phyloP scores from a whole-genome alignment of 2,329 filamentous ascomycete genomes.

The Aspergillus novofumigatus region DNA sequence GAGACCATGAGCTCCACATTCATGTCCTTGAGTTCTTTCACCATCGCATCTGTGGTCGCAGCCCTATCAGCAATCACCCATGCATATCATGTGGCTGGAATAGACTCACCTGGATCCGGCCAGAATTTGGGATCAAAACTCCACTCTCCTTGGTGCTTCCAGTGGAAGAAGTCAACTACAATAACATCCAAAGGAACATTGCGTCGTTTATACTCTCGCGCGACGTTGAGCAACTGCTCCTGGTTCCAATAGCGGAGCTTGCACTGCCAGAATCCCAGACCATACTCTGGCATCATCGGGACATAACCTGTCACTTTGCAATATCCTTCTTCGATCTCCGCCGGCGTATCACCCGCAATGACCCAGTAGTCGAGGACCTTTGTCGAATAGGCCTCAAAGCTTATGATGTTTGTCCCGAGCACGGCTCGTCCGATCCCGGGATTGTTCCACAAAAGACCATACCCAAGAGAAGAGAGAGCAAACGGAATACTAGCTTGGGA shows the following conservation, averaged over 20 bases:
- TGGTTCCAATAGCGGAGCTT: slow-evolving; percentile 64
- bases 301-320: slow-evolving; percentile 54
- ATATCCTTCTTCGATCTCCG: slow-evolving; percentile 55
- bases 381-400: slow-evolving; percentile 58
- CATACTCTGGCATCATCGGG: slow-evolving; percentile 66
- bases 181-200: slow-evolving; percentile 60
- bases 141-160: slow-evolving; percentile 65
- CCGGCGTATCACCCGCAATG: slow-evolving; percentile 54
- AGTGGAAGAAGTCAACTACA: slow-evolving; percentile 67
- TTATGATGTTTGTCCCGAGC: slow-evolving; percentile 58
- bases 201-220: slow-evolving; percentile 55
- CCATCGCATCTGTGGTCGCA: slow-evolving; percentile 51
- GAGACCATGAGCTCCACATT: slow-evolving; percentile 65
- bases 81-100: not conserved
- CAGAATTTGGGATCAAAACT: slow-evolving; percentile 61
- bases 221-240: slow-evolving; percentile 58
- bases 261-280: slow-evolving; percentile 66
- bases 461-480: slow-evolving; percentile 55
- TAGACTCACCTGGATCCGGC: slow-evolving; percentile 54
- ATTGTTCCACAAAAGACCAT: slow-evolving; percentile 65
- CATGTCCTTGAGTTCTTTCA: slow-evolving; percentile 55
- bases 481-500: slow-evolving; percentile 64
- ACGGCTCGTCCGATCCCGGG: slow-evolving; percentile 59
- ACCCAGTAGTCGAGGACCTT: slow-evolving; percentile 61
- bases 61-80: not conserved